Evolutionary conservation across 495 filamentous ascomycete genomes (phyloP), one percentile per base, ranked within the genome.

Genomic region (Xeromyces bisporus): DNA sequence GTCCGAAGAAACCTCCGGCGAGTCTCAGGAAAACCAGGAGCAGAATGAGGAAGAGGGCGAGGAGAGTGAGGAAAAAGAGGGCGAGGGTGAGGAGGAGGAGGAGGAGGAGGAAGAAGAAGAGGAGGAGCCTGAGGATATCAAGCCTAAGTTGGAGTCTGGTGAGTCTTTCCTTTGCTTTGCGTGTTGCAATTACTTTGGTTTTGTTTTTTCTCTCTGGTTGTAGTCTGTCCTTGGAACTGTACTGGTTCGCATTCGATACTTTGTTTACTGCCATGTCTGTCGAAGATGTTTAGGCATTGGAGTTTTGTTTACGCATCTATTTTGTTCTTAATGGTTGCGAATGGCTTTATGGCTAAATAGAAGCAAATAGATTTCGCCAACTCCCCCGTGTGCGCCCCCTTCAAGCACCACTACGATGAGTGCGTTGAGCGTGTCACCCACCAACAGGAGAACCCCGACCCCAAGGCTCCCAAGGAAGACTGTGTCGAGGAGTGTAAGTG

Each of bases 401-500:
- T 69, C 42, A 97, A 94, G 72, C 86, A 96, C 70, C 89, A 97
- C 69, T 96, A 73, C 58, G 86, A 94, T 39, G 85, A 93, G 59
- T 97, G 89, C 54, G 80, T 83, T 44, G 85, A 92, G 65, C 83
- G 89, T 43, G 89, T 94, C 41, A 87, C 75, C 35, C 57, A 56
- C 44, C 72, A 79, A 52, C 59, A 72, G 42, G 71, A 79, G 43
- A 62, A 67, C 44, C 75, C 67, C 41, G 62, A 67, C 50, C 65
- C 67, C 56, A 59, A 69, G 51, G 68, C 61, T 7, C 56, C 66
- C 37, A 69, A 77, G 47, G 89, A 97, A 69, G 87, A 97, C 65
- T 97, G 89, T 46, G 81, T 97, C 40, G 89, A 97, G 67, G 89
- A 97, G 69, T 97, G 89, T 94, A 76, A 64, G 86, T 73, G 34